Percentiles rank a stretch among this genome's conserved stretches.
Evolutionary conservation across 352 stramenopile genomes (phyloP).

Genomic region (Phytophthora pistaciae): DNA sequence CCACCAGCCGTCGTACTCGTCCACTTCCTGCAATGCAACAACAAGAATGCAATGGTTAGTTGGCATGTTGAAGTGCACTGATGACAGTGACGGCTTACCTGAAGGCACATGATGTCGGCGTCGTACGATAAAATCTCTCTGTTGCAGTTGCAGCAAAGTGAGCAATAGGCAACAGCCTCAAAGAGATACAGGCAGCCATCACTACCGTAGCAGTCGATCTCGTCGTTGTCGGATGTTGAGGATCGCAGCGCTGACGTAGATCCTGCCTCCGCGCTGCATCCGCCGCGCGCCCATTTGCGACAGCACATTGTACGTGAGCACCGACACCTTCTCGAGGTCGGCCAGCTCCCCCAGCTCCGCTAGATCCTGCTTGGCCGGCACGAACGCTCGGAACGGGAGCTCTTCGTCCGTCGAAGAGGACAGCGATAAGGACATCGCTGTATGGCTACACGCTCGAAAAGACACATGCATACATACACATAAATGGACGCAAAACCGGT

Average conservation of each 20-base stretch:
- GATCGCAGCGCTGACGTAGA: slow-evolving; percentile 58
- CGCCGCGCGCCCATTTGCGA: slow-evolving; percentile 77
- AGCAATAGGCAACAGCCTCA: background rate
- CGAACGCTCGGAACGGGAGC: slow-evolving; percentile 44
- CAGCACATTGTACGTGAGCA: slow-evolving; percentile 88
- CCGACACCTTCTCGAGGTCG: slow-evolving; percentile 66
- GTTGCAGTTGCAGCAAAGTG: background rate
- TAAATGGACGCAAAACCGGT: background rate
- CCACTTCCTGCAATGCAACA: slow-evolving; percentile 63
- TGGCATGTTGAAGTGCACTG: background rate
- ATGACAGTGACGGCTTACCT: slow-evolving; percentile 35
- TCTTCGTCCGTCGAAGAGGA: slow-evolving; percentile 8
- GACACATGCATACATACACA: slow-evolving; percentile 10
- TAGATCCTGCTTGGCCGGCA: slow-evolving; percentile 55
- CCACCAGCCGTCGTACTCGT: slow-evolving; percentile 92
- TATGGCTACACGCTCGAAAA: slow-evolving; percentile 2
- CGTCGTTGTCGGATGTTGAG: slow-evolving; percentile 66
- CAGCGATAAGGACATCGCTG: no score
- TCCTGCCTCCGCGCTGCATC: slow-evolving; percentile 52
- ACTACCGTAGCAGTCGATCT: slow-evolving; percentile 61
- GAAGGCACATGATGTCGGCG: slow-evolving; percentile 87
- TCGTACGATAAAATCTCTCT: slow-evolving; percentile 83
- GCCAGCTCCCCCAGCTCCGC: slow-evolving; percentile 50
- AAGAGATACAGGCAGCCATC: background rate
- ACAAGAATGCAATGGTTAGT: background rate